phyloP scores from a whole-genome alignment of 176 grass and related monocot species.

The Cymbopogon citratus region DNA sequence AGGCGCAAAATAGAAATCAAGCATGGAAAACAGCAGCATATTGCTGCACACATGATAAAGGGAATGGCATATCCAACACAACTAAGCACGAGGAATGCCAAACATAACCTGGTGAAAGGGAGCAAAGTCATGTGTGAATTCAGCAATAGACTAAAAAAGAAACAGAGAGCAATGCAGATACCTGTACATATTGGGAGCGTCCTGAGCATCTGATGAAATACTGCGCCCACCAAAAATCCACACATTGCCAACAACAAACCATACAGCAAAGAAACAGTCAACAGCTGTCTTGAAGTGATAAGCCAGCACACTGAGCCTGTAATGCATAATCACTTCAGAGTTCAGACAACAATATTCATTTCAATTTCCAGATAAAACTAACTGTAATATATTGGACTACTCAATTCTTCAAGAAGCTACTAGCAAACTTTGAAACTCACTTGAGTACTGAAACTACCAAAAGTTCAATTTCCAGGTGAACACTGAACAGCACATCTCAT shows the following conservation, averaged over 20 bases:
- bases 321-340: constrained; percentile 25
- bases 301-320: constrained; percentile 68
- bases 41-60: constrained; percentile 83
- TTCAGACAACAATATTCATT: constrained; percentile 15
- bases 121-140: constrained; percentile 21
- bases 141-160: constrained; percentile 22
- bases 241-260: constrained; percentile 99
- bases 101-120: constrained; percentile 62
- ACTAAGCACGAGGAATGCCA: constrained; percentile 88
- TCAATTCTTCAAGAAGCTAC: constrained; percentile 3
- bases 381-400: background rate
- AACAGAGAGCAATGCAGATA: constrained; percentile 32
- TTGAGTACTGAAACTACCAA: background rate
- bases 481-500: background rate
- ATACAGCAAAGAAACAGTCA: constrained; percentile 98
- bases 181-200: constrained; percentile 90
- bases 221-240: constrained; percentile 92
- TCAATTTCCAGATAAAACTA: background rate
- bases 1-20: constrained; percentile 81
- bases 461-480: background rate
- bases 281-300: constrained; percentile 92
- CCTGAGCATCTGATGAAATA: constrained; percentile 57
- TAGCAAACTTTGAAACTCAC: background rate
- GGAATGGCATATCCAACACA: constrained; percentile 98
- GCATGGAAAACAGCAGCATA: constrained; percentile 98